These are phyloP conservation scores for Aspergillus funiculosus DNA, from an alignment of 495 filamentous ascomycete genomes.

Conservation along the genomic window DNA sequence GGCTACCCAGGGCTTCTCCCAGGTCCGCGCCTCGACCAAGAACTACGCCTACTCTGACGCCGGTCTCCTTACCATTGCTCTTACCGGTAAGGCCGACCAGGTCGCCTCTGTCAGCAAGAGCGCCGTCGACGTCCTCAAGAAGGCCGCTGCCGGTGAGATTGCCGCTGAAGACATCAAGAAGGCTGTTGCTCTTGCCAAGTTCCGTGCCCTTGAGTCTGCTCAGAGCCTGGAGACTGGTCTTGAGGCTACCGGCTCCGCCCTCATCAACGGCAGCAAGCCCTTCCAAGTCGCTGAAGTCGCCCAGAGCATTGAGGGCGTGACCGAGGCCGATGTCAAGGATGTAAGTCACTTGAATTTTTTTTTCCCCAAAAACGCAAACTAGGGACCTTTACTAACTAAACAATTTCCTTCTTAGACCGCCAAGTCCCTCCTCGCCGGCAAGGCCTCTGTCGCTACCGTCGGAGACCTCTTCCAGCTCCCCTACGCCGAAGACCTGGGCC, in stretches of 20 bases:
- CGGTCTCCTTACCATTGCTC: slow-evolving; percentile 76
- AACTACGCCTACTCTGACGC: slow-evolving; percentile 90
- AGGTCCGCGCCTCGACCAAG: slow-evolving; percentile 60
- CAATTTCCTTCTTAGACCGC: slow-evolving; percentile 54
- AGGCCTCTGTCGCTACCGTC: slow-evolving; percentile 80
- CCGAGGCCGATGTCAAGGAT: slow-evolving; percentile 75
- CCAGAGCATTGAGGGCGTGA: slow-evolving; percentile 73
- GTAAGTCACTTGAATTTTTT: slow-evolving; percentile 49
- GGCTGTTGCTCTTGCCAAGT: slow-evolving; percentile 88
- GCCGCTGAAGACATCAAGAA: slow-evolving; percentile 82
- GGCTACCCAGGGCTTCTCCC: slow-evolving; percentile 58
- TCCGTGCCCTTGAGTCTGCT: slow-evolving; percentile 78
- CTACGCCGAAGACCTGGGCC: slow-evolving; percentile 86
- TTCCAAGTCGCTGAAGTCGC: slow-evolving; percentile 81
- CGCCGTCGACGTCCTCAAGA: slow-evolving; percentile 73
- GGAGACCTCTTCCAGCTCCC: slow-evolving; percentile 86
- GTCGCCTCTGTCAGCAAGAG: slow-evolving; percentile 57
- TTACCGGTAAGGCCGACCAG: slow-evolving; percentile 64
- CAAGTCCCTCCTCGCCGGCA: slow-evolving; percentile 76
- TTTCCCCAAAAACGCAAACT: not conserved
- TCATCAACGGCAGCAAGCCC: slow-evolving; percentile 73
- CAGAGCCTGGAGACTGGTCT: slow-evolving; percentile 64
- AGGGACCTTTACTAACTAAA: slow-evolving; percentile 5
- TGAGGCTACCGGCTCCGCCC: slow-evolving; percentile 66
- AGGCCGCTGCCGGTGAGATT: slow-evolving; percentile 65